A percentile compares a stretch with the other conserved stretches of the same genome.
Conservation (phyloP, 495 filamentous ascomycete species). For the Tirmania nivea region DNA sequence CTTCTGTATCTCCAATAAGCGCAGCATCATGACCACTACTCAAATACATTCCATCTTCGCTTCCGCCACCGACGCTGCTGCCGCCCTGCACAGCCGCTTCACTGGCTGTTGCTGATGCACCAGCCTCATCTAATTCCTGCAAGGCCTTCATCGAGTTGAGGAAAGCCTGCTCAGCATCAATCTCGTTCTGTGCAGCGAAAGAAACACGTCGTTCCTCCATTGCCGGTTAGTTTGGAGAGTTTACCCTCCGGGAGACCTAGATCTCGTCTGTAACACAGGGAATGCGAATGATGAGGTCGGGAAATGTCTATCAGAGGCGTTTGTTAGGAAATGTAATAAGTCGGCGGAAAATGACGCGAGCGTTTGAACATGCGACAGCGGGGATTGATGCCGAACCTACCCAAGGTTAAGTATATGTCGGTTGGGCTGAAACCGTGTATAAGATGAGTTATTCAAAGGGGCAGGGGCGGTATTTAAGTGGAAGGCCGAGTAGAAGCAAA, state of each 20-base stretch:
- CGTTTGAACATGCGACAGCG: no score
- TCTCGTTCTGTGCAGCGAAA: conserved; percentile 17
- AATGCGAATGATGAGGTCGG: no score
- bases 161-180: conserved; percentile 40
- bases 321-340: neutral
- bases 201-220: neutral
- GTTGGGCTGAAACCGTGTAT: no score
- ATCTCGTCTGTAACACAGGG: neutral
- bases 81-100: conserved; percentile 16
- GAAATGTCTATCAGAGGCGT: no score
- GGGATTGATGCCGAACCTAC: no score
- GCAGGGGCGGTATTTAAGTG: no score
- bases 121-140: conserved; percentile 29
- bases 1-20: conserved; percentile 36
- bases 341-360: neutral
- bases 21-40: conserved; percentile 23
- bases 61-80: neutral
- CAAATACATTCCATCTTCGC: neutral
- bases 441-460: no score
- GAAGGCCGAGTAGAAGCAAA: no score
- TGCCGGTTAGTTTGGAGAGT: neutral
- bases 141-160: conserved; percentile 23
- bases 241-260: neutral
- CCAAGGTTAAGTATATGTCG: no score
- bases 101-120: conserved; percentile 37